Percentiles rank a stretch among this genome's conserved stretches.
Conservation (phyloP, 805 yeast genomes). For the Saccharomycopsis babjevae region DNA sequence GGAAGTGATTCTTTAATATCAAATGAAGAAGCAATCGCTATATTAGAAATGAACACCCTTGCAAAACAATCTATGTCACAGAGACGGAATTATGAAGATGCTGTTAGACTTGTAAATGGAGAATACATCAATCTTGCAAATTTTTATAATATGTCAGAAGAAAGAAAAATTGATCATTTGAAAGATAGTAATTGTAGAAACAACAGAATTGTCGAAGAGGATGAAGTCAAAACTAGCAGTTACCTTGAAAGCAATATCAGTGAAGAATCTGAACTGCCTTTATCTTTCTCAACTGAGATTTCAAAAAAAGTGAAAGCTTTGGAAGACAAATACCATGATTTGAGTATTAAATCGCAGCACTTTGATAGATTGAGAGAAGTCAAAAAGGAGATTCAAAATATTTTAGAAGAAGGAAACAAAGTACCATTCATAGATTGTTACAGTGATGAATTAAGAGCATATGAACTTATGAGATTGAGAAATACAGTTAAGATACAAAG, state of each 20-base stretch:
- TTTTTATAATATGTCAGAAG: not conserved
- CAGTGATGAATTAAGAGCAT: slow-evolving; percentile 7
- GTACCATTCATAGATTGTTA: not conserved
- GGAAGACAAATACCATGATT: not conserved
- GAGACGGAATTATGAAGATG: not conserved
- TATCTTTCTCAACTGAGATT: not conserved
- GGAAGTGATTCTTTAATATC: not conserved
- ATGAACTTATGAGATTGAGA: slow-evolving; percentile 8
- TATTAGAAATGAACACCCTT: not conserved
- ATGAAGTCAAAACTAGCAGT: not conserved
- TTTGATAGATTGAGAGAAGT: not conserved
- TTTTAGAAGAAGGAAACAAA: not conserved
- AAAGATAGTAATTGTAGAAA: not conserved
- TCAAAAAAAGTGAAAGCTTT: not conserved
- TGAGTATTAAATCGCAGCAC: not conserved
- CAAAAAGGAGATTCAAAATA: not conserved
- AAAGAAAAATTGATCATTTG: not conserved
- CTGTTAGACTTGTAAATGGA: not conserved
- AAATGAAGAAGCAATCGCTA: not conserved
- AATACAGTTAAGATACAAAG: slow-evolving; percentile 1
- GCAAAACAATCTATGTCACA: not conserved
- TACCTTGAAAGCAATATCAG: not conserved
- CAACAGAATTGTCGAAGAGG: too few relatives aligned
- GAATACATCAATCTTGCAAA: not conserved
- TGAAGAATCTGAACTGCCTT: not conserved